Evolutionary conservation across 176 grass and related monocot genomes (phyloP).

Genomic region (Rhynchospora pubera): DNA sequence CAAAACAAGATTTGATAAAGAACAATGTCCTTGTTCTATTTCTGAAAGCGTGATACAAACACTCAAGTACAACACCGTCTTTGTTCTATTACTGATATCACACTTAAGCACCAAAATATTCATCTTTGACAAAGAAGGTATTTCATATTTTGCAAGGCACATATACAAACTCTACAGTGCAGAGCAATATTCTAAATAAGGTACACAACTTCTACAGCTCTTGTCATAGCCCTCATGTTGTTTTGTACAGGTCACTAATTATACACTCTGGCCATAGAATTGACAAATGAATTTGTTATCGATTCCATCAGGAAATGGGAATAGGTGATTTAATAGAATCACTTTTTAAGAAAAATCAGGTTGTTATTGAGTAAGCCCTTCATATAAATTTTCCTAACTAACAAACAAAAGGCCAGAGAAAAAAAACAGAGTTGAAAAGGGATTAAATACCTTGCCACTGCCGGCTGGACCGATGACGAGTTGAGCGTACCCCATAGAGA

Average conservation of each 20-base stretch:
- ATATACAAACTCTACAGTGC: neutral
- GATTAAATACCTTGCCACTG: conserved; percentile 68
- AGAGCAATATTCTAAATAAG: neutral
- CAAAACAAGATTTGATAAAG: neutral
- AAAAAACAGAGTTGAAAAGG: neutral
- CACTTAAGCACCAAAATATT: neutral
- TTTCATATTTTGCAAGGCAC: neutral
- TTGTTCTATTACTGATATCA: neutral
- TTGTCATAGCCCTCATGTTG: neutral
- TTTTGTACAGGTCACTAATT: neutral
- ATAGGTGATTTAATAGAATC: too few species aligned
- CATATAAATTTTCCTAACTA: neutral
- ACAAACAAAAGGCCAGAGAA: neutral
- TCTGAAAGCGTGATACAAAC: neutral
- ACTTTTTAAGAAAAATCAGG: too few species aligned
- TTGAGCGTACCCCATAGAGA: conserved; percentile 78
- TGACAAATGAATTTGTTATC: too few species aligned
- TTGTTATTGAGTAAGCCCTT: neutral
- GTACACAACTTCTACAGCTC: neutral
- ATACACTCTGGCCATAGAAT: too few species aligned
- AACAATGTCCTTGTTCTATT: neutral
- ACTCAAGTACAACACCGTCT: neutral
- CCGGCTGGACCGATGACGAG: conserved; percentile 93
- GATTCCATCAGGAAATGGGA: too few species aligned
- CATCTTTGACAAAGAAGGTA: neutral